Base-by-base conservation (phyloP, 2,329 filamentous ascomycete species). In the Seiridium unicorne region DNA sequence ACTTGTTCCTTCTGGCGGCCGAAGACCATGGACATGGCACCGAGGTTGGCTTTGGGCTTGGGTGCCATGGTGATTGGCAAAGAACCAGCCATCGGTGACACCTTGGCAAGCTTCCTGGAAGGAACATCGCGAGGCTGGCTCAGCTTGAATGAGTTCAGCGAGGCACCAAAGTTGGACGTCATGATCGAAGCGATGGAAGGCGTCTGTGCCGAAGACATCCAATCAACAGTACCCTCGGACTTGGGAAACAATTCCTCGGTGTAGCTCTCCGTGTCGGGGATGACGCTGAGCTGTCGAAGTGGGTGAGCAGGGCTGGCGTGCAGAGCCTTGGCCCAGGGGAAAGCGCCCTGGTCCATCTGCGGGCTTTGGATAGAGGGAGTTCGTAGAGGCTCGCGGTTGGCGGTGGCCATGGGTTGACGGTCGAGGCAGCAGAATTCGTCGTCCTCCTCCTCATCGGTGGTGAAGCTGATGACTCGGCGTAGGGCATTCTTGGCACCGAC, bases 351-450 rank as follows among this genome's bases (percentile, higher is more conserved):
- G 69, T 93, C 91, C 68, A 95, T 75, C 67, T 89, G 86, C 31
- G 95, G 92, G 69, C 89, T 97, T 76, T 94, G 92, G 73, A 99
- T 89, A 4, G 95, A 98, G 13, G 95, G 95, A 3, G 95, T 99
- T 62, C 95, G 92, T 42, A 99, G 88, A 59, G 95, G 95, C 78
- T 98, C 93, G 62, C 95, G 91, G 79, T 97, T 94, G 76, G 92
- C 91, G 61, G 92, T 92, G 60, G 92, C 87, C 62, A 96, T 83
- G 44, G 89, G 84, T 58, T 91, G 87, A 67, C 88, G 88, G 65
- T 95, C 90, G 63, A 89, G 88, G 56, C 88, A 89, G 79, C 93
- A 97, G 82, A 98, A 98, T 69, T 97, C 95, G 72, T 98, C 94
- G 55, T 96, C 83, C 38, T 84, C 83, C 78, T 99, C 95, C 61